A percentile compares a stretch with the other conserved stretches of the same genome.
Evolutionary conservation across 164 flowering plant genomes (phyloP).

Genomic region (Paratinospora sagittata): DNA sequence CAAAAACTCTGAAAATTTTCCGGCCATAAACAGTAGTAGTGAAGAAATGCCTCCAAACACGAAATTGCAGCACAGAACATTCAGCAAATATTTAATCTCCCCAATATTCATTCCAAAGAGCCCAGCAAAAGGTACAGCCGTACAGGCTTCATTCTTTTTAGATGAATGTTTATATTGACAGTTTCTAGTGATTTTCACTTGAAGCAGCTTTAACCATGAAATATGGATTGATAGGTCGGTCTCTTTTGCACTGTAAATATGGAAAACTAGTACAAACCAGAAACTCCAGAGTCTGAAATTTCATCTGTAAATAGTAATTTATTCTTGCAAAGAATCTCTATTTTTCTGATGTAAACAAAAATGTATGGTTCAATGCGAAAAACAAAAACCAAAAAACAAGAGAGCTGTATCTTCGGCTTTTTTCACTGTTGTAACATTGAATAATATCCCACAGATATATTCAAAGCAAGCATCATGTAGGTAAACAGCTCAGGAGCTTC

Average conservation of each 20-base stretch:
- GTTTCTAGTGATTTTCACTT: not conserved
- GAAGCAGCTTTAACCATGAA: not conserved
- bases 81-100: not conserved
- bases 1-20: slow-evolving; percentile 57
- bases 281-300: not conserved
- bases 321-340: not conserved
- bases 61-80: not conserved
- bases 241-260: not conserved
- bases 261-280: not conserved
- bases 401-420: not conserved
- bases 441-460: not conserved
- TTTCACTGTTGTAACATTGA: not conserved
- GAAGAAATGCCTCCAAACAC: not conserved
- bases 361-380: not conserved
- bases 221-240: not conserved
- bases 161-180: not conserved
- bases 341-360: slow-evolving; percentile 1
- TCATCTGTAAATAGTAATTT: not conserved
- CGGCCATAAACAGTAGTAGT: slow-evolving; percentile 49
- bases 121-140: not conserved
- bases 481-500: not conserved
- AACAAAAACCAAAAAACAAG: not conserved
- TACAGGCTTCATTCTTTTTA: not conserved
- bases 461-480: not conserved
- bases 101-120: not conserved